A percentile compares a stretch with the other conserved stretches of the same genome.
Evolutionary conservation across 371 early-diverging fungal species (phyloP).

Genomic region (Mortierella sp.): DNA sequence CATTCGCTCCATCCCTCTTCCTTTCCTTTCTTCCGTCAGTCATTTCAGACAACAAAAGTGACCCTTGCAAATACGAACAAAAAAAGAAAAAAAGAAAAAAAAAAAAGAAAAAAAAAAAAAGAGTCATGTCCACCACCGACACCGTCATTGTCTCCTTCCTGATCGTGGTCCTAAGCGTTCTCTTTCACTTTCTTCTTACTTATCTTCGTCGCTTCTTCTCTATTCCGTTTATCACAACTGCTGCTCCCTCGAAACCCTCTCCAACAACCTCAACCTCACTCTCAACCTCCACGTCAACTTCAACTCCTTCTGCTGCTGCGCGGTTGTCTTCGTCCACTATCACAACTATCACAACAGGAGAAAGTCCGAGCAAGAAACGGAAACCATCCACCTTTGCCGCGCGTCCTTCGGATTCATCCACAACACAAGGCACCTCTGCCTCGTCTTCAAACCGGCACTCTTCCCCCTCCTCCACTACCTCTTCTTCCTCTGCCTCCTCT

Average conservation of each 20-base stretch:
- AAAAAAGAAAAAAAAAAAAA: not conserved
- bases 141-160: constrained; percentile 5
- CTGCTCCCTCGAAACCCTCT: not conserved
- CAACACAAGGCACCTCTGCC: constrained; percentile 31
- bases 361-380: constrained; percentile 57
- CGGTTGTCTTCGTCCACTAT: not conserved
- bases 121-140: constrained; percentile 24
- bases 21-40: not conserved
- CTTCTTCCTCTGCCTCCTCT: constrained; percentile 21
- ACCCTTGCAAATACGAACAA: not conserved
- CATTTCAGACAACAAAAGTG: too few relatives aligned
- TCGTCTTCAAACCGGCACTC: constrained; percentile 19
- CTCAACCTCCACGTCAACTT: not conserved
- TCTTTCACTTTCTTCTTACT: constrained; percentile 4
- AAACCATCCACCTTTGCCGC: constrained; percentile 51
- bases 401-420: constrained; percentile 51
- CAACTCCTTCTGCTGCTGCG: not conserved
- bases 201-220: not conserved
- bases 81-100: not conserved
- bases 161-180: constrained; percentile 8
- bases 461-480: constrained; percentile 24
- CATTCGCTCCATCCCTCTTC: not conserved
- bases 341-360: constrained; percentile 30
- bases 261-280: not conserved
- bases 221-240: not conserved